Percentiles rank a stretch among this genome's conserved stretches.
Evolutionary conservation across 129 eudicot species (phyloP).

Genomic region (Flaveria ramosissima): DNA sequence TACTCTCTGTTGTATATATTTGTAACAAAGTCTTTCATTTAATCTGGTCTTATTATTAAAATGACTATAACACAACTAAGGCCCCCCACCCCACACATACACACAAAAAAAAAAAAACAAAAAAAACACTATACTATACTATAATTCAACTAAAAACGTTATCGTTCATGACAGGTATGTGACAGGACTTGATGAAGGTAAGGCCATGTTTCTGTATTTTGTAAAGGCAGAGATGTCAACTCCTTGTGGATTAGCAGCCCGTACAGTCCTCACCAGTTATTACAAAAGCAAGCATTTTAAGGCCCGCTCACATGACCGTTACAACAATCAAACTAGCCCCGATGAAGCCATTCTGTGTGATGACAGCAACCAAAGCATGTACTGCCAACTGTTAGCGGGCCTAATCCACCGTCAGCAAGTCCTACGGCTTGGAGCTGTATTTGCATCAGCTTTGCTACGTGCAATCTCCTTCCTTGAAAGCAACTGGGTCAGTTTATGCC

Average conservation of each 20-base stretch:
- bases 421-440: conserved; percentile 87
- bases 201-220: conserved; percentile 31
- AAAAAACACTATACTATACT: too few species aligned
- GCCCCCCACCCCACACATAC: too few species aligned
- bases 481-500: conserved; percentile 59
- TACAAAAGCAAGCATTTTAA: conserved; percentile 80
- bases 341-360: conserved; percentile 67
- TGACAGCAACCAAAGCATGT: conserved; percentile 92
- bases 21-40: background rate
- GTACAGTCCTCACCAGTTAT: conserved; percentile 77
- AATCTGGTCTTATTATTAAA: background rate
- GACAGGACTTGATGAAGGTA: conserved; percentile 26
- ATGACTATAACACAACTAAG: too few species aligned
- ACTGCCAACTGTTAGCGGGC: conserved; percentile 81
- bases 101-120: too few species aligned
- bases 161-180: conserved; percentile 22
- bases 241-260: conserved; percentile 28
- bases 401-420: conserved; percentile 69
- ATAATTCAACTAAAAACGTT: background rate
- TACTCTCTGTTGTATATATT: background rate
- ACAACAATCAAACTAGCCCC: conserved; percentile 72
- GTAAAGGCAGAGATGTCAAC: conserved; percentile 44
- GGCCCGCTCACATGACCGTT: conserved; percentile 52
- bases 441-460: conserved; percentile 83
- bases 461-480: conserved; percentile 72